A percentile compares a stretch with the other conserved stretches of the same genome.
phyloP scores from a whole-genome alignment of 805 yeast species.

The Lipomyces chichibuensis region DNA sequence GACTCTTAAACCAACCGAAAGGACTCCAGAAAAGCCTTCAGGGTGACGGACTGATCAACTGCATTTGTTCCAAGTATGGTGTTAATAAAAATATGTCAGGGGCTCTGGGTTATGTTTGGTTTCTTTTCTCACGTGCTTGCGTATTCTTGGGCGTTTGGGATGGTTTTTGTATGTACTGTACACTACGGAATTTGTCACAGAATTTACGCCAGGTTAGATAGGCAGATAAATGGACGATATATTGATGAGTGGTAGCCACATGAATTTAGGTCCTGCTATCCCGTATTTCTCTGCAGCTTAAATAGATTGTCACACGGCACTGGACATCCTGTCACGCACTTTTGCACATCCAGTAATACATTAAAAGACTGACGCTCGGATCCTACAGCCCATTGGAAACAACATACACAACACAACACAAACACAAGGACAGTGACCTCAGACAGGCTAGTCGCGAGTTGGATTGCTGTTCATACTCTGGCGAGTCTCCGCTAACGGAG shows the following conservation, averaged over 20 bases:
- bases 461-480: no score
- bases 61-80: background rate
- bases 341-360: background rate
- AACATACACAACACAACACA: background rate
- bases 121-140: background rate
- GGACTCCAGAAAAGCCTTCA: constrained; percentile 1
- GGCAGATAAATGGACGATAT: background rate
- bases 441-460: background rate
- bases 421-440: background rate
- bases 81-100: background rate
- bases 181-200: background rate
- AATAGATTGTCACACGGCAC: no score
- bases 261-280: background rate
- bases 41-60: background rate
- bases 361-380: no score
- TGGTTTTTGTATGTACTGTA: background rate
- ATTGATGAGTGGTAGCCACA: no score
- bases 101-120: background rate
- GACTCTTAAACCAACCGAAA: constrained; percentile 17
- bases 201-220: background rate
- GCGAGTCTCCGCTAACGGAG: no score
- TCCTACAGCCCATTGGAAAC: no score
- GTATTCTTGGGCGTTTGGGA: constrained; percentile 1
- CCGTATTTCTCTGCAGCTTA: background rate
- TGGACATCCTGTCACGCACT: no score